Conservation (phyloP, 352 stramenopile genomes). For the Aphanomyces invadans region DNA sequence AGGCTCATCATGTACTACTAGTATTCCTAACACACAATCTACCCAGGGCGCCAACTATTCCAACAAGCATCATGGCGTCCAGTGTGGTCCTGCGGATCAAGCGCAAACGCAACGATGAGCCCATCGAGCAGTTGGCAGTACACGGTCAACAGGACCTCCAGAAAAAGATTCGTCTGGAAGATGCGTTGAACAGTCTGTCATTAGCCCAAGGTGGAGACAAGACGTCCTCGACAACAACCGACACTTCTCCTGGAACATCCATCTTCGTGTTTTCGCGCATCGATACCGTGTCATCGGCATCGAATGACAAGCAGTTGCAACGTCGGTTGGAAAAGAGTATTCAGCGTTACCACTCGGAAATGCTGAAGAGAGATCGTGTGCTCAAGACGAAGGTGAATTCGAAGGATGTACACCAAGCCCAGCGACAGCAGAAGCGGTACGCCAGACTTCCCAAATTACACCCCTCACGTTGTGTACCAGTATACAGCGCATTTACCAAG, state of each 20-base stretch:
- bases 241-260: conserved; percentile 54
- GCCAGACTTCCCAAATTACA: conserved; percentile 6
- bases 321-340: conserved; percentile 11
- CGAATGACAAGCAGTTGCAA: conserved; percentile 28
- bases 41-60: background rate
- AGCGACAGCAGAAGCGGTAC: conserved; percentile 24
- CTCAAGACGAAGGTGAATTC: conserved; percentile 37
- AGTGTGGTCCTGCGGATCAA: conserved; percentile 73
- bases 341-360: conserved; percentile 41
- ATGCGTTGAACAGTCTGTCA: conserved; percentile 29
- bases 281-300: conserved; percentile 61
- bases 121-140: conserved; percentile 57
- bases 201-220: conserved; percentile 24
- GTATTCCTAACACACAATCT: background rate
- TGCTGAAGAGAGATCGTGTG: conserved; percentile 57
- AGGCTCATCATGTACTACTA: too few species aligned
- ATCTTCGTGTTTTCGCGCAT: conserved; percentile 78
- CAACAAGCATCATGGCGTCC: background rate
- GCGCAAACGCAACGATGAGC: conserved; percentile 75
- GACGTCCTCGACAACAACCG: conserved; percentile 36
- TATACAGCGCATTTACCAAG: conserved; percentile 15
- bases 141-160: conserved; percentile 26
- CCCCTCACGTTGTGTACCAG: conserved; percentile 25
- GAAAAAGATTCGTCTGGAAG: conserved; percentile 5
- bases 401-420: conserved; percentile 35